These are phyloP conservation scores for Salix koriyanagi DNA, from an alignment of 345 rosid species.

Conservation along the genomic window DNA sequence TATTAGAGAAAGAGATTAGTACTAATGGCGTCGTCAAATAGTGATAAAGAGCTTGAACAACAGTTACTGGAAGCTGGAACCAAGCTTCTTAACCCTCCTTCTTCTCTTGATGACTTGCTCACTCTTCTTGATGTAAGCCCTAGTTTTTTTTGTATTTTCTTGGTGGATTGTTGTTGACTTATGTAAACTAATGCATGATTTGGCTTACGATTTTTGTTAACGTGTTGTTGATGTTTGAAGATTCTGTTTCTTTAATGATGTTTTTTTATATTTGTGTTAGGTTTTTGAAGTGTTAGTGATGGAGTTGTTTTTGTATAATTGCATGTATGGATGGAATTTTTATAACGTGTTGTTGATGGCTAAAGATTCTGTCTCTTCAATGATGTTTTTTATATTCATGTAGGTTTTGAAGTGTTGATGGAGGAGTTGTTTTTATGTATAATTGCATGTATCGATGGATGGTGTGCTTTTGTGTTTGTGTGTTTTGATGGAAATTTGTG, in stretches of 20 bases:
- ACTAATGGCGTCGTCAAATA: slow-evolving; percentile 44
- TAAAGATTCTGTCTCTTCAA: no score
- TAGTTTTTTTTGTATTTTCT: background rate
- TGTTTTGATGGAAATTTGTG: background rate
- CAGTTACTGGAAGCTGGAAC: slow-evolving; percentile 68
- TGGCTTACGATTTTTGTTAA: background rate
- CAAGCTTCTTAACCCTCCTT: slow-evolving; percentile 62
- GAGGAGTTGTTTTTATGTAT: no score
- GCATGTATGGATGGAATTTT: no score
- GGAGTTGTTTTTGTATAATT: no score
- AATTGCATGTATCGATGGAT: background rate
- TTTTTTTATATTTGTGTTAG: background rate
- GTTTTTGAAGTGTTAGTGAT: no score
- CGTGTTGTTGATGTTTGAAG: background rate
- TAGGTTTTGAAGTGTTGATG: no score
- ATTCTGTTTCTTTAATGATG: background rate
- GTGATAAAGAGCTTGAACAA: slow-evolving; percentile 57
- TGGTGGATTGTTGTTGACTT: background rate
- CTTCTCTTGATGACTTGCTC: slow-evolving; percentile 68
- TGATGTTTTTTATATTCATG: no score
- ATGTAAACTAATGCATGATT: background rate
- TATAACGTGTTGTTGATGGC: no score
- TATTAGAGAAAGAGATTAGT: background rate
- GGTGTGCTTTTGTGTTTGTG: background rate
- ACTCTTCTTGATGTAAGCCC: slow-evolving; percentile 70